Conservation (phyloP, 805 yeast species). For the Sporopachydermia quercuum region DNA sequence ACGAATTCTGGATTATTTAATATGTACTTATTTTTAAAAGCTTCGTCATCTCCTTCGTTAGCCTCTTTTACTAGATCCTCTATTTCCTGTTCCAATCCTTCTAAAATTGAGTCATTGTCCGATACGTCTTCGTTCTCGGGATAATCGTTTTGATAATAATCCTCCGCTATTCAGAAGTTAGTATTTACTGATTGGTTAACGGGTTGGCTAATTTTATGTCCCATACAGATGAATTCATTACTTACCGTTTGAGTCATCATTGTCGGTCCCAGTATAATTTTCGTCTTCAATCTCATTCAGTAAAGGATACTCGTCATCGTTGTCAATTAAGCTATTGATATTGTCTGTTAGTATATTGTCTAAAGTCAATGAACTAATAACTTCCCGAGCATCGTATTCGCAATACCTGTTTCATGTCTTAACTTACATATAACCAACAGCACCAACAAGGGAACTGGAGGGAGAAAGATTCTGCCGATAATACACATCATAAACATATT, state of each 20-base stretch:
- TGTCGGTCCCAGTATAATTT: constrained; percentile 1
- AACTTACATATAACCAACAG: neutral
- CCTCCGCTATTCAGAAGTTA: neutral
- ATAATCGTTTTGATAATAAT: constrained; percentile 1
- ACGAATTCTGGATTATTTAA: neutral
- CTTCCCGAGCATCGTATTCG: too few species aligned
- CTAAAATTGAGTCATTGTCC: neutral
- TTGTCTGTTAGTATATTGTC: neutral
- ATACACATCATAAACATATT: neutral
- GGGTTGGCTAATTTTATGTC: too few species aligned
- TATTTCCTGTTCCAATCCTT: neutral
- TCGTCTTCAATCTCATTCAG: neutral
- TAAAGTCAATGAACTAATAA: too few species aligned
- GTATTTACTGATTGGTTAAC: neutral
- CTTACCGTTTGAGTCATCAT: constrained; percentile 1
- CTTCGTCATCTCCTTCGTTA: neutral
- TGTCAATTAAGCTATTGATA: neutral
- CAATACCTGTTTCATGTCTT: neutral
- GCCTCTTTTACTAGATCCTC: neutral
- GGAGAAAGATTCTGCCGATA: neutral
- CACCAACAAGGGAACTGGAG: neutral
- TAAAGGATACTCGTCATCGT: neutral
- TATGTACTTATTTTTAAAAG: neutral
- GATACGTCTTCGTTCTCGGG: constrained; percentile 1
- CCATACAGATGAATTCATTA: neutral